phyloP scores from a whole-genome alignment of 2,329 filamentous ascomycete genomes.

The Monosporascus sp. region DNA sequence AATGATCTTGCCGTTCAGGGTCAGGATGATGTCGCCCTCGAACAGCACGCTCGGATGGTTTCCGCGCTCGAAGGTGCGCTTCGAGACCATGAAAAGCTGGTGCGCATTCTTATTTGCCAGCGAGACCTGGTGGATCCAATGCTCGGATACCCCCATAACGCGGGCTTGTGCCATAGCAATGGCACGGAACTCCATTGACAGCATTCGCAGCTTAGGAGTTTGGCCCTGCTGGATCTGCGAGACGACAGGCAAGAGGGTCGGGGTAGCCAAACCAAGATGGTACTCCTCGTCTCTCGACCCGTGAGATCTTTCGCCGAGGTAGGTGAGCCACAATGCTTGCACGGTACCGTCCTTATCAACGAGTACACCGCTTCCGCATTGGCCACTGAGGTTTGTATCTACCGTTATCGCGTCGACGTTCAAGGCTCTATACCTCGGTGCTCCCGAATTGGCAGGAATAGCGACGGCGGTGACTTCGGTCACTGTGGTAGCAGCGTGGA shows the following conservation, averaged over 20 bases:
- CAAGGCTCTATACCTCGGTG: slow-evolving; percentile 87
- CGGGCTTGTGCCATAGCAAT: slow-evolving; percentile 96
- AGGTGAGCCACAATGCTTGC: slow-evolving; percentile 93
- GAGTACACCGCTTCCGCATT: slow-evolving; percentile 91
- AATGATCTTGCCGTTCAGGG: slow-evolving; percentile 84
- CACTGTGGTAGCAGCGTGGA: slow-evolving; percentile 88
- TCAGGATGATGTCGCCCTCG: slow-evolving; percentile 90
- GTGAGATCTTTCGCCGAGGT: slow-evolving; percentile 82
- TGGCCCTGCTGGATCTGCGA: slow-evolving; percentile 75
- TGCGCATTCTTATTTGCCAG: slow-evolving; percentile 85
- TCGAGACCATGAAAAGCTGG: slow-evolving; percentile 97
- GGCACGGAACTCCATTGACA: slow-evolving; percentile 90
- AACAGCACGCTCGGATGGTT: slow-evolving; percentile 54
- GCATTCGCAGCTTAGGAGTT: slow-evolving; percentile 76
- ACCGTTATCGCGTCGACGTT: slow-evolving; percentile 97
- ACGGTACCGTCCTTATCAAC: slow-evolving; percentile 86
- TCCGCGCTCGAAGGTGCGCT: slow-evolving; percentile 65
- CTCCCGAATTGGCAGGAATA: slow-evolving; percentile 87
- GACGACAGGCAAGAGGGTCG: slow-evolving; percentile 83
- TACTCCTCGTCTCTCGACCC: slow-evolving; percentile 91
- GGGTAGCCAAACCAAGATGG: slow-evolving; percentile 85
- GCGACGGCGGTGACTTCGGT: slow-evolving; percentile 97
- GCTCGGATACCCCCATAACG: slow-evolving; percentile 93
- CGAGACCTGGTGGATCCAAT: slow-evolving; percentile 90
- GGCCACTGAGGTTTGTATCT: slow-evolving; percentile 83